phyloP scores from a whole-genome alignment of 495 filamentous ascomycete genomes.

The Hypoxylon lienhwacheense region DNA sequence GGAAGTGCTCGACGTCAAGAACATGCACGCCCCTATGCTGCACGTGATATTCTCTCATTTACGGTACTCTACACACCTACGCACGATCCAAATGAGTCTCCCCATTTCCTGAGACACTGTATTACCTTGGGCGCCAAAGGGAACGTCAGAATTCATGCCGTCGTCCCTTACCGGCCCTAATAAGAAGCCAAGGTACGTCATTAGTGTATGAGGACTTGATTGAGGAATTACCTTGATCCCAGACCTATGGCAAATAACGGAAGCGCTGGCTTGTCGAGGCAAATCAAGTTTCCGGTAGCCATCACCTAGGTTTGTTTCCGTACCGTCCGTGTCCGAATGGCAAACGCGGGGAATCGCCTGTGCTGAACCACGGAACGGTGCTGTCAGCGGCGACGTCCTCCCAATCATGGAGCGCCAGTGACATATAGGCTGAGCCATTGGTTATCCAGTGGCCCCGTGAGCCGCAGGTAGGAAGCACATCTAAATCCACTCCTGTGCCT shows the following conservation, averaged over 20 bases:
- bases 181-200: constrained; percentile 18
- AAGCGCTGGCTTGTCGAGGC: constrained; percentile 11
- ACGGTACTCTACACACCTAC: background rate
- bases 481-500: constrained; percentile 25
- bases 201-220: constrained; percentile 3
- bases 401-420: constrained; percentile 22
- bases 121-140: constrained; percentile 31
- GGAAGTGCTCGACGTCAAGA: constrained; percentile 5
- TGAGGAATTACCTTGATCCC: constrained; percentile 5
- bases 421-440: constrained; percentile 17
- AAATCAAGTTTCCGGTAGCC: constrained; percentile 13
- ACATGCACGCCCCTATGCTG: constrained; percentile 8
- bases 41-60: constrained; percentile 26
- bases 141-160: constrained; percentile 5
- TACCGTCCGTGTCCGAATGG: constrained; percentile 13
- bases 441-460: constrained; percentile 11
- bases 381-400: constrained; percentile 25
- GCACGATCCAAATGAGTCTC: constrained; percentile 8
- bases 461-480: constrained; percentile 11
- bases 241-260: constrained; percentile 3
- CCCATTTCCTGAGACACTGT: constrained; percentile 13
- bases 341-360: constrained; percentile 26
- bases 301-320: constrained; percentile 17
- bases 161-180: background rate
- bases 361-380: constrained; percentile 17